A percentile compares a stretch with the other conserved stretches of the same genome.
phyloP scores from a whole-genome alignment of 805 yeast species.

The Cyberlindnera sargentensis region DNA sequence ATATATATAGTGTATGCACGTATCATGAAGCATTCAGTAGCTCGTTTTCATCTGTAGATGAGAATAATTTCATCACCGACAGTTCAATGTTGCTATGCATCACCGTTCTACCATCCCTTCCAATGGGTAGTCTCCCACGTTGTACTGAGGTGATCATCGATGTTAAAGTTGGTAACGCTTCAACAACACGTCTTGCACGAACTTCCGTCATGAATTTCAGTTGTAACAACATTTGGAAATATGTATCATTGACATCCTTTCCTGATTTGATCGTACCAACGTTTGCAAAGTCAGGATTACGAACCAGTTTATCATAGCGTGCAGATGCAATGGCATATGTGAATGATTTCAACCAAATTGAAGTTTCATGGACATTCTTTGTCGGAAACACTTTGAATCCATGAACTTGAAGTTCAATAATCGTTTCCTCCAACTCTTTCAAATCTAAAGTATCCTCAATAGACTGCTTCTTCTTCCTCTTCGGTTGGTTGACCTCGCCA shows the following conservation, averaged over 20 bases:
- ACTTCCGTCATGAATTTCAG: slow-evolving; percentile 50
- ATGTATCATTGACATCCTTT: slow-evolving; percentile 37
- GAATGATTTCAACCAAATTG: slow-evolving; percentile 48
- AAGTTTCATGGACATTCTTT: slow-evolving; percentile 38
- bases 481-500: not conserved
- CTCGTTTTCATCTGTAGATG: slow-evolving; percentile 44
- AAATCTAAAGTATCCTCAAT: slow-evolving; percentile 3
- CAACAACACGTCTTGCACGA: slow-evolving; percentile 39
- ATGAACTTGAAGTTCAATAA: slow-evolving; percentile 40
- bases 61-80: slow-evolving; percentile 41
- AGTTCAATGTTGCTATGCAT: slow-evolving; percentile 45
- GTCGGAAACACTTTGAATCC: slow-evolving; percentile 46
- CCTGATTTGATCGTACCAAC: slow-evolving; percentile 53
- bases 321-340: slow-evolving; percentile 48
- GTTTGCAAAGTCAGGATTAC: slow-evolving; percentile 49
- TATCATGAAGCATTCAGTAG: slow-evolving; percentile 3
- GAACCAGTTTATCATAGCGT: slow-evolving; percentile 46
- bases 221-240: slow-evolving; percentile 44
- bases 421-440: slow-evolving; percentile 31
- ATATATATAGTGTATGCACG: too few relatives aligned
- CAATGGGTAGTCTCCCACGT: slow-evolving; percentile 32
- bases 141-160: slow-evolving; percentile 22
- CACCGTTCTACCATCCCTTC: slow-evolving; percentile 36
- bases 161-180: slow-evolving; percentile 34
- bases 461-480: slow-evolving; percentile 3